Evolutionary conservation across 768 basidiomycete species (phyloP).

Genomic region (Lentinula sp.): DNA sequence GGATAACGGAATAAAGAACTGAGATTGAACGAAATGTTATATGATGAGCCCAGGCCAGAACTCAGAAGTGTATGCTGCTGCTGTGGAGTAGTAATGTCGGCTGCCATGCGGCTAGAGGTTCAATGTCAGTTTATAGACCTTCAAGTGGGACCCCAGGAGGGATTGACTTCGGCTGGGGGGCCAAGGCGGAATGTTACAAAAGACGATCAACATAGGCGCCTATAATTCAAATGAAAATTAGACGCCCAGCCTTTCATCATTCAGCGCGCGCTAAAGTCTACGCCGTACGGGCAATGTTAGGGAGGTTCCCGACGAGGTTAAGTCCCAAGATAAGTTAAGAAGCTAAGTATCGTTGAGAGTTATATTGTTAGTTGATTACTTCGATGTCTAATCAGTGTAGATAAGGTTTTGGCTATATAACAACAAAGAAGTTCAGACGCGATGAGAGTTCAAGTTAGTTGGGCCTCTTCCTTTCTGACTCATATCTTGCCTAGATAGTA

Average conservation of each 20-base stretch:
- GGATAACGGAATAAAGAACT: constrained; percentile 30
- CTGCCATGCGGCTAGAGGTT: background rate
- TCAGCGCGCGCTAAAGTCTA: too few relatives aligned
- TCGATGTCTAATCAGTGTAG: too few relatives aligned
- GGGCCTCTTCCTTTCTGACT: too few relatives aligned
- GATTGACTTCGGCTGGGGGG: background rate
- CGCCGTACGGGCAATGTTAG: too few relatives aligned
- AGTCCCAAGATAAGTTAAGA: too few relatives aligned
- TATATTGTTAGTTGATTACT: too few relatives aligned
- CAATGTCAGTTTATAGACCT: background rate
- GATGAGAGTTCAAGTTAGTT: too few relatives aligned
- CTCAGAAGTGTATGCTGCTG: background rate
- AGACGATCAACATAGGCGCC: background rate
- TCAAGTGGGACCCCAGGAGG: background rate
- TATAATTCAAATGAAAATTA: background rate
- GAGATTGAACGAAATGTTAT: constrained; percentile 39
- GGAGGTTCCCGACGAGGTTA: too few relatives aligned
- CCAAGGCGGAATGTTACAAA: background rate
- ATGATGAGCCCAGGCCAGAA: constrained; percentile 6
- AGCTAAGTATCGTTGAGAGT: too few relatives aligned
- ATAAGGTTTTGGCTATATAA: too few relatives aligned
- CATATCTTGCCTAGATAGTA: too few relatives aligned
- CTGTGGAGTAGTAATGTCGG: background rate
- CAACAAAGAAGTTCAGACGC: too few relatives aligned
- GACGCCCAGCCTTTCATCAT: background rate